These are phyloP conservation scores for Tolypocladium amazonense DNA, from an alignment of 2,329 filamentous ascomycete species.

Conservation along the genomic window DNA sequence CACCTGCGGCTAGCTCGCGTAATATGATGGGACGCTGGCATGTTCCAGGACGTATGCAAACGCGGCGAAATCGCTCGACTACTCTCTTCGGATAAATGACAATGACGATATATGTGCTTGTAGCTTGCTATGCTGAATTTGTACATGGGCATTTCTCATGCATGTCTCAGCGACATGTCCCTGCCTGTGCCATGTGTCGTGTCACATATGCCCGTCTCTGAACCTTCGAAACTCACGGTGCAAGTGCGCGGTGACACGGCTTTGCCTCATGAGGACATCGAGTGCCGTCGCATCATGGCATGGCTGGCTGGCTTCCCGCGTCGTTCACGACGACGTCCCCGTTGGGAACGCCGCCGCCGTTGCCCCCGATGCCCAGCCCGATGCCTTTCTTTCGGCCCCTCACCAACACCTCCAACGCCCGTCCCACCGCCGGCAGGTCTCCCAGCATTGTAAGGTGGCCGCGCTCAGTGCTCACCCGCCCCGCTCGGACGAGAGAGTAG, in stretches of 20 bases:
- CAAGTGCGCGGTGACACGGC: background rate
- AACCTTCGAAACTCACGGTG: background rate
- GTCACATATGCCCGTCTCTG: background rate
- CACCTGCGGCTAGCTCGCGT: background rate
- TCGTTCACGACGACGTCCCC: background rate
- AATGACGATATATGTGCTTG: background rate
- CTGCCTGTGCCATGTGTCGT: background rate
- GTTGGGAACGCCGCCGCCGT: background rate
- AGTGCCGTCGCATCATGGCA: background rate
- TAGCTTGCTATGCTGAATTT: background rate
- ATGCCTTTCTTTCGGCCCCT: slow-evolving; percentile 62
- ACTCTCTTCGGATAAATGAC: background rate
- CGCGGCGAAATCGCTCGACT: background rate
- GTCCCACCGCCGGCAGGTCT: slow-evolving; percentile 71
- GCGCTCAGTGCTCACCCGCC: slow-evolving; percentile 67
- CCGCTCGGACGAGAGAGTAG: slow-evolving; percentile 63
- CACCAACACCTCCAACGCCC: slow-evolving; percentile 58
- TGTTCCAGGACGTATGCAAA: no score
- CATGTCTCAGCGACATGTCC: background rate
- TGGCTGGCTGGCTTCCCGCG: background rate
- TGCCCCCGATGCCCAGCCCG: slow-evolving; percentile 39
- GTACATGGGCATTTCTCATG: background rate
- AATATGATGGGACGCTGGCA: background rate
- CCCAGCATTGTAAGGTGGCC: slow-evolving; percentile 84
- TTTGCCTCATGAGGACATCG: background rate